phyloP scores from a whole-genome alignment of 805 yeast species.

The Candida glaebosa region DNA sequence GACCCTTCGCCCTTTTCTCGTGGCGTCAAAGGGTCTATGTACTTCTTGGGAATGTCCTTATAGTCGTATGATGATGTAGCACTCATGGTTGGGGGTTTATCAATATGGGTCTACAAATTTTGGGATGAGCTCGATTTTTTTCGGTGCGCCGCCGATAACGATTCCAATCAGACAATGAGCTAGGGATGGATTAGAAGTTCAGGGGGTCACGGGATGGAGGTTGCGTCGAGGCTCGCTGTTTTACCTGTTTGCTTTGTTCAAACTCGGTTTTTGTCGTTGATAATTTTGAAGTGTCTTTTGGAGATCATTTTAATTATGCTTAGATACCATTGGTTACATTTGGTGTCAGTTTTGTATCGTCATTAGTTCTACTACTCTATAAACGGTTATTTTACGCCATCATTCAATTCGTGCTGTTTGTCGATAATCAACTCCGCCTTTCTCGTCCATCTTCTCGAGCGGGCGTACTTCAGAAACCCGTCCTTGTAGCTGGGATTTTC shows the following conservation, averaged over 20 bases:
- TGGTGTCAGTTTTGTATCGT: no score
- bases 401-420: conserved; percentile 11
- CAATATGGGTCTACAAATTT: no score
- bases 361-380: no score
- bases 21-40: conserved; percentile 28
- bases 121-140: background rate
- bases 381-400: conserved; percentile 1
- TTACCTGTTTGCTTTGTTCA: no score
- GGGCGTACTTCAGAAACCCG: conserved; percentile 47
- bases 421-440: conserved; percentile 36
- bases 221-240: no score
- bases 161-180: no score
- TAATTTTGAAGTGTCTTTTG: no score
- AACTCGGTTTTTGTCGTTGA: no score
- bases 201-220: no score
- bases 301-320: no score
- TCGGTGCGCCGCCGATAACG: background rate
- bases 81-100: conserved; percentile 25
- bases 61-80: conserved; percentile 24
- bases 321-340: no score
- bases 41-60: conserved; percentile 33
- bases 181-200: no score
- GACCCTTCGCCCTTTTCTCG: conserved; percentile 44
- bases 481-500: conserved; percentile 35
- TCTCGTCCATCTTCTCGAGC: conserved; percentile 51